Conservation (phyloP, 1,284 basidiomycete genomes). For the Melampsora americana region DNA sequence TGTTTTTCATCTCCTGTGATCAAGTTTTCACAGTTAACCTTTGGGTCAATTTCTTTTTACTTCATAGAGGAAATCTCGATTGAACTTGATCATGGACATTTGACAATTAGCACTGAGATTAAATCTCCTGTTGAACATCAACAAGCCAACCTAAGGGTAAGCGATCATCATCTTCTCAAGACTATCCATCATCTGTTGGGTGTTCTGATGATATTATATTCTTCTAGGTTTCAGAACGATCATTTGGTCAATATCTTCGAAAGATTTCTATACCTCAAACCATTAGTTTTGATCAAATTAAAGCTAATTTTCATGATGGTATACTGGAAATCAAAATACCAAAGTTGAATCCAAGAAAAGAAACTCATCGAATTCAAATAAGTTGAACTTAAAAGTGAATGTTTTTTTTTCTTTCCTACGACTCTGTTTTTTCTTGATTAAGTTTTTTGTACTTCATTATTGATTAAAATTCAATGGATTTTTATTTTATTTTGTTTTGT, state of each 20-base stretch:
- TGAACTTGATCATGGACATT: constrained; percentile 31
- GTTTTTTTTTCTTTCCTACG: too few relatives aligned
- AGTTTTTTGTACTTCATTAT: too few relatives aligned
- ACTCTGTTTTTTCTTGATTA: too few relatives aligned
- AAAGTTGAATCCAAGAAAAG: constrained; percentile 7
- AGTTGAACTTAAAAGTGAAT: too few relatives aligned
- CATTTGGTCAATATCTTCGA: constrained; percentile 28
- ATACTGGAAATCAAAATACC: constrained; percentile 30
- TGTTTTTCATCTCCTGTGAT: too few relatives aligned
- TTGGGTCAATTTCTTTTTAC: too few relatives aligned
- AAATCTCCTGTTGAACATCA: constrained; percentile 36
- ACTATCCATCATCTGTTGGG: neutral
- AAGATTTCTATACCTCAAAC: constrained; percentile 21
- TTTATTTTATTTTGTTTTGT: too few relatives aligned
- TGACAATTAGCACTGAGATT: constrained; percentile 26
- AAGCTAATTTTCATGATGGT: constrained; percentile 38
- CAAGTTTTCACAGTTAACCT: too few relatives aligned
- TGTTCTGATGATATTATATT: neutral
- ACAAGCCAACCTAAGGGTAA: constrained; percentile 30
- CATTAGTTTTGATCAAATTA: constrained; percentile 33
- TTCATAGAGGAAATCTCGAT: constrained; percentile 41
- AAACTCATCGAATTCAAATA: constrained; percentile 35
- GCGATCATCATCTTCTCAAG: neutral
- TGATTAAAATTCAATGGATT: too few relatives aligned
- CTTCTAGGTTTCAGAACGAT: constrained; percentile 44